These are phyloP conservation scores for Clavulina sp. DNA, from an alignment of 768 basidiomycete genomes.

Conservation along the genomic window DNA sequence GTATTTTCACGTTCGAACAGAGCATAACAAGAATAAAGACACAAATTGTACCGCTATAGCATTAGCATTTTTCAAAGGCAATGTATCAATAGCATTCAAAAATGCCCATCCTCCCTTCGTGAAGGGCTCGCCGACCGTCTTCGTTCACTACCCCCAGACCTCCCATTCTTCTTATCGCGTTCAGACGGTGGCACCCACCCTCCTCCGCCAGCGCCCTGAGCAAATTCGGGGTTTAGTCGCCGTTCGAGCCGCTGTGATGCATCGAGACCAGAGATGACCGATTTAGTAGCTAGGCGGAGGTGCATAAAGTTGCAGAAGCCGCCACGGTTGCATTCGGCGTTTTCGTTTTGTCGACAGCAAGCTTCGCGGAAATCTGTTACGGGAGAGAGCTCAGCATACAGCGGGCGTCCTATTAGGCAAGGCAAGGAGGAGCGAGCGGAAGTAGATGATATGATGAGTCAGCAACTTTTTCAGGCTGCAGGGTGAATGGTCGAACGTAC, in stretches of 20 bases:
- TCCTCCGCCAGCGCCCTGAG: constrained; percentile 45
- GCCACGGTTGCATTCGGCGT: constrained; percentile 94
- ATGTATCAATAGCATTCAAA: too few species aligned
- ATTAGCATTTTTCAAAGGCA: too few species aligned
- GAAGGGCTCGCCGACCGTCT: constrained; percentile 1
- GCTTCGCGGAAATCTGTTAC: constrained; percentile 99
- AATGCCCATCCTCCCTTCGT: too few species aligned
- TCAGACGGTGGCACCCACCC: constrained; percentile 56
- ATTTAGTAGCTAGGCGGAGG: constrained; percentile 70
- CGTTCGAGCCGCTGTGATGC: constrained; percentile 74
- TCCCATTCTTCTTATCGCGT: constrained; percentile 4
- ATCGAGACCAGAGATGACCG: constrained; percentile 59
- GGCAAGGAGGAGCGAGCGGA: too few species aligned
- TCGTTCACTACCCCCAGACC: neutral
- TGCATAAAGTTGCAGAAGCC: constrained; percentile 99
- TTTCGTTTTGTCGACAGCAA: constrained; percentile 96
- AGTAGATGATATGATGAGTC: constrained; percentile 9
- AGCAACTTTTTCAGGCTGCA: neutral
- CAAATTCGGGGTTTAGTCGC: constrained; percentile 43
- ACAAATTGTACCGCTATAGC: too few species aligned
- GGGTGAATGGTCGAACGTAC: constrained; percentile 27
- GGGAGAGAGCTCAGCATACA: constrained; percentile 94
- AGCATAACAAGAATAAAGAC: too few species aligned
- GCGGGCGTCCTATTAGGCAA: constrained; percentile 80
- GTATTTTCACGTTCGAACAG: too few species aligned